These are phyloP conservation scores for Ophiostoma populinum DNA, from an alignment of 2,329 filamentous ascomycete species.

Conservation along the genomic window DNA sequence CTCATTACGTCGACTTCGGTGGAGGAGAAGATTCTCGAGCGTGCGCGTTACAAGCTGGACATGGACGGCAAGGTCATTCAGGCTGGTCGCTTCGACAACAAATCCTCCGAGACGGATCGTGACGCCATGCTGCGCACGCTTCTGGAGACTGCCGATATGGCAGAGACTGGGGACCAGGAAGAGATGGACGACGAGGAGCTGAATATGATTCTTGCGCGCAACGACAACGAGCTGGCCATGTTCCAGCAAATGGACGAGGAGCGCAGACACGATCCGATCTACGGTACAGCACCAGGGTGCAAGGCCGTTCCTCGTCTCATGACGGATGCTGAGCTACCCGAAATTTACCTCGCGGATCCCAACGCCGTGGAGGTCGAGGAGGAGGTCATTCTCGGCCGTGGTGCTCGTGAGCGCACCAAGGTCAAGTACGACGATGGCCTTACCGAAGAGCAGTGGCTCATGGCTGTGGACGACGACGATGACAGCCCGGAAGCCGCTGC, in stretches of 20 bases:
- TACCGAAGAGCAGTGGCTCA: constrained; percentile 97
- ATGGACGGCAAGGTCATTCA: constrained; percentile 99
- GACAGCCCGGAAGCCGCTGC: constrained; percentile 88
- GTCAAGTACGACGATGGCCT: constrained; percentile 94
- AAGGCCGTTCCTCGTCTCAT: constrained; percentile 65
- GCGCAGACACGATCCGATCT: constrained; percentile 44
- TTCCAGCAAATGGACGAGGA: constrained; percentile 80
- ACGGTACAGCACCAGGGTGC: constrained; percentile 48
- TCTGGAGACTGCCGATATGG: constrained; percentile 64
- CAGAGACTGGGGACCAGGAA: constrained; percentile 58
- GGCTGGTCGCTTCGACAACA: constrained; percentile 98
- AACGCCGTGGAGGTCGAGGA: constrained; percentile 69
- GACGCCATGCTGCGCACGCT: constrained; percentile 91
- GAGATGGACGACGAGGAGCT: constrained; percentile 98
- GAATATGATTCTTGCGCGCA: constrained; percentile 84
- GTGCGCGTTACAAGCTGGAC: constrained; percentile 92
- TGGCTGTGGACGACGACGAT: constrained; percentile 93
- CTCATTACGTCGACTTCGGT: constrained; percentile 94
- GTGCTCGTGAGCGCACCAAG: constrained; percentile 83
- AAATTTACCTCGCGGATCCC: constrained; percentile 82
- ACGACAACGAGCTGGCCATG: constrained; percentile 54
- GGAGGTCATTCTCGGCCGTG: constrained; percentile 62
- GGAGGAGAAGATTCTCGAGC: constrained; percentile 95
- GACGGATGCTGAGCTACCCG: constrained; percentile 72
- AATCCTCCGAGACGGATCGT: constrained; percentile 94